Base-by-base conservation (phyloP, 2,329 filamentous ascomycete species). In the Alternaria metachromatica region DNA sequence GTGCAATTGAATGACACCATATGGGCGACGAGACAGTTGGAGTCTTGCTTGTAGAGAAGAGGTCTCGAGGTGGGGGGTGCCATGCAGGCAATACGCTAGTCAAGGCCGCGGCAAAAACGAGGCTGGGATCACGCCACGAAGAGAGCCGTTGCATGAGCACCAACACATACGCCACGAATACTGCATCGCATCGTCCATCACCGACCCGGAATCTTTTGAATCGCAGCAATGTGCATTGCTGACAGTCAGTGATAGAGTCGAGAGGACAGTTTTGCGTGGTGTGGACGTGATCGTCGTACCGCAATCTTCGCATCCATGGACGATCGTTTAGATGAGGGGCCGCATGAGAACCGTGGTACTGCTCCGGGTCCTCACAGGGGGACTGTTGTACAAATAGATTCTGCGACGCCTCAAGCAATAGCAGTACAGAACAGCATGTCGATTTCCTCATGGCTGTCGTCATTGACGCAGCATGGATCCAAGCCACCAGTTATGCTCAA, bases 401-500 rank as follows among this genome's bases (percentile, higher is more conserved):
- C 5, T 15, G 20, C 46, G 10, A 10, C 6, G 41, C 21, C 21
- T 51, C 7, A 4, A 15, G 30, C 1, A 41, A 30, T 1, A 6
- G 20, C 25, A 30, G 7, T 2, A 41, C 18, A 8, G 15, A 21
- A 30, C 3, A 63, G 45, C 9, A 73, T 71, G 72, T 53, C 58
- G 37, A 70, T 63, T 60, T 69, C 71, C 37, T 57, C 54, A 51
- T 78, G 75, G 76, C 63, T 77, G 41, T 60, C 71, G 55, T 68
- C 62, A 53, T 66, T 78, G 57, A 77, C 74, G 44, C 75, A 78
- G 44, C 73, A 74, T 43, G 70, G 74, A 49, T 54, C 63, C 2
- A 71, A 76, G 5, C 76, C 75, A 23, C 77, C 78, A 3, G 73
- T 62, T 23, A 65, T 79, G 64, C 66, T 80, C 53, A 72, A 72